Evolutionary conservation across 768 basidiomycete genomes (phyloP).

Genomic region (Floccularia luteovirens): DNA sequence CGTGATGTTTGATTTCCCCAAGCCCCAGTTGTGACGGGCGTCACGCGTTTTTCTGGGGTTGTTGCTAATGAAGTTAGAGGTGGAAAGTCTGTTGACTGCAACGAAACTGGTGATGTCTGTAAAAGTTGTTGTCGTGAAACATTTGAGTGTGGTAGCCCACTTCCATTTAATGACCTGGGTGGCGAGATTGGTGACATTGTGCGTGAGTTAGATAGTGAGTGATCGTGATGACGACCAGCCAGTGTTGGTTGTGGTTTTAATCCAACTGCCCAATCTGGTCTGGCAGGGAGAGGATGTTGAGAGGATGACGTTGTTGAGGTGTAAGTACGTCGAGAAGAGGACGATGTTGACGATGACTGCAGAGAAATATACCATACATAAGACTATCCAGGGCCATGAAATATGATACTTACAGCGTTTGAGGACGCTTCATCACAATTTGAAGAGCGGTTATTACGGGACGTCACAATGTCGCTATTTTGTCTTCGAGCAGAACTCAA

Average conservation of each 20-base stretch:
- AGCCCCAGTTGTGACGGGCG: slow-evolving; percentile 50
- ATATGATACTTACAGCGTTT: slow-evolving; percentile 51
- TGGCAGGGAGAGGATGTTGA: slow-evolving; percentile 67
- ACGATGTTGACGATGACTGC: slow-evolving; percentile 68
- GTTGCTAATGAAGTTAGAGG: slow-evolving; percentile 48
- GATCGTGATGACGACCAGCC: slow-evolving; percentile 51
- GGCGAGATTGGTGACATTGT: slow-evolving; percentile 34
- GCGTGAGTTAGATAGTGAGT: slow-evolving; percentile 27
- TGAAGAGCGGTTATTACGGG: slow-evolving; percentile 47
- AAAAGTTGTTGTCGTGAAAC: slow-evolving; percentile 17
- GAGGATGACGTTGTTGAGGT: slow-evolving; percentile 71
- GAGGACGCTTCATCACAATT: slow-evolving; percentile 70
- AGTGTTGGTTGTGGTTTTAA: slow-evolving; percentile 70
- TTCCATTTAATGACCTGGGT: slow-evolving; percentile 25
- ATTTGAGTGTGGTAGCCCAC: slow-evolving; percentile 18
- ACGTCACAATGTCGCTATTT: slow-evolving; percentile 41
- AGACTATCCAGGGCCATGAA: slow-evolving; percentile 6
- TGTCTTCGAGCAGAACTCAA: slow-evolving; percentile 49
- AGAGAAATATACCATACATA: slow-evolving; percentile 6
- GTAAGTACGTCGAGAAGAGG: slow-evolving; percentile 73
- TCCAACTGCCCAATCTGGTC: slow-evolving; percentile 88
- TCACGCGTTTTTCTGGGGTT: slow-evolving; percentile 38
- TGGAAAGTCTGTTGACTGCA: slow-evolving; percentile 64
- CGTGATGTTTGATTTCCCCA: slow-evolving; percentile 60
- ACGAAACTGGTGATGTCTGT: slow-evolving; percentile 21